Evolutionary conservation across 345 rosid genomes (phyloP).

Genomic region (Iberis pinnata): DNA sequence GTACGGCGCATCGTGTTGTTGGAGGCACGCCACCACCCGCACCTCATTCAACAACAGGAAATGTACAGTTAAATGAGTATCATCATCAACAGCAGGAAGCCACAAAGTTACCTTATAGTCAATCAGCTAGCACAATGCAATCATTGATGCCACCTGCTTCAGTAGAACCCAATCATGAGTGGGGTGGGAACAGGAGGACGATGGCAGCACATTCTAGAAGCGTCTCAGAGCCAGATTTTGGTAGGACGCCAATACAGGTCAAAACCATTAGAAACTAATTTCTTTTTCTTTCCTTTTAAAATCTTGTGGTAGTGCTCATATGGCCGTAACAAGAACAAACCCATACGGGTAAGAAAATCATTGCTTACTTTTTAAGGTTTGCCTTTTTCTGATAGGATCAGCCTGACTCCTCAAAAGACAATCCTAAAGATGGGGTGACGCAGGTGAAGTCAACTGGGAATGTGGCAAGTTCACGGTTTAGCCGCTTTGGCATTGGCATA

Average conservation of each 20-base stretch:
- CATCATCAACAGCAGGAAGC: slow-evolving; percentile 34
- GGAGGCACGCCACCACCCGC: slow-evolving; percentile 62
- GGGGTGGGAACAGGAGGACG: slow-evolving; percentile 34
- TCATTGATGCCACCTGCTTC: slow-evolving; percentile 46
- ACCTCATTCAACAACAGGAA: slow-evolving; percentile 38
- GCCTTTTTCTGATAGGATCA: slow-evolving; percentile 27
- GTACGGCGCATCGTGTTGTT: slow-evolving; percentile 63
- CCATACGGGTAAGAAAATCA: neutral
- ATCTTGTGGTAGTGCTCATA: neutral
- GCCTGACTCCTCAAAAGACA: slow-evolving; percentile 55
- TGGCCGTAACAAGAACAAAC: neutral
- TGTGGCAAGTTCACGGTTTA: slow-evolving; percentile 58
- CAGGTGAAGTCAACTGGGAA: slow-evolving; percentile 49
- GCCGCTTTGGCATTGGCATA: slow-evolving; percentile 76
- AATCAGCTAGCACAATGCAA: slow-evolving; percentile 47
- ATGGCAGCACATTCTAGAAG: slow-evolving; percentile 52
- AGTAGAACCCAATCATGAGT: slow-evolving; percentile 47
- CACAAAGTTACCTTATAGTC: slow-evolving; percentile 39
- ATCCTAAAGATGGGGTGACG: slow-evolving; percentile 34
- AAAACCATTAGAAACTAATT: slow-evolving; percentile 1
- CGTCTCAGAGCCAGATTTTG: slow-evolving; percentile 64
- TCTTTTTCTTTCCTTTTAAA: neutral
- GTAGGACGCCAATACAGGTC: slow-evolving; percentile 57
- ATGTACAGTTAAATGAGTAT: slow-evolving; percentile 33
- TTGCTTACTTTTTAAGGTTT: neutral